Evolutionary conservation across 345 rosid genomes (phyloP), one percentile per base, ranked within the genome.

Genomic region (Anastatica hierochuntica): DNA sequence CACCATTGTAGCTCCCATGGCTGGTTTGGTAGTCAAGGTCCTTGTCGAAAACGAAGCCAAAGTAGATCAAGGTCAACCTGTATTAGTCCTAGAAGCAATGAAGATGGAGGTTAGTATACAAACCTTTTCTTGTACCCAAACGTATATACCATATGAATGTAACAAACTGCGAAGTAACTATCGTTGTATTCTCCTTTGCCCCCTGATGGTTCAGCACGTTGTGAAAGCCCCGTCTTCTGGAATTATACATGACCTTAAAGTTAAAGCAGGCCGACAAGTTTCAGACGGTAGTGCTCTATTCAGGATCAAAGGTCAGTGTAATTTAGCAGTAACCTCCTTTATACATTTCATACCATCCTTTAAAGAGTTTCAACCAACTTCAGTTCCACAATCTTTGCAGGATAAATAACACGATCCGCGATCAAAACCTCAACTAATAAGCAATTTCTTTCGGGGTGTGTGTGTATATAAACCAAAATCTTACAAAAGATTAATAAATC

Each of bases 11-110:
- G 81, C 96, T 26, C 96, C 98, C 41, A 90, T 90, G 98, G 88
- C 98, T 75, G 96, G 96, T 46, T 76, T 87, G 47, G 94, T 82
- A 20, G 90, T 90, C 44, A 90, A 90, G 77, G 94, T 90, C 67
- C 78, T 90, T 48, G 73, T 61, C 14, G 63, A 79, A 57, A 78
- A 87, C 54, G 94, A 89, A 42, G 54, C 73, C 26, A 81, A 68
- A 50, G 94, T 84, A 55, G 96, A 74, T 54, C 76, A 64, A 69
- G 95, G 84, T 23, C 96, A 84, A 69, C 85, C 92, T 39, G 63
- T 87, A 13, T 53, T 90, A 55, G 95, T 90, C 67, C 62, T 90
- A 33, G 96, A 87, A 73, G 96, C 96, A 60, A 90, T 87, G 96
- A 90, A 90, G 77, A 90, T 90, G 96, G 98, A 90, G 98, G 96